Evolutionary conservation across 108 stramenopile species (phyloP), one percentile per base, ranked within the genome.

Genomic region (Aurantiochytrium sp.): DNA sequence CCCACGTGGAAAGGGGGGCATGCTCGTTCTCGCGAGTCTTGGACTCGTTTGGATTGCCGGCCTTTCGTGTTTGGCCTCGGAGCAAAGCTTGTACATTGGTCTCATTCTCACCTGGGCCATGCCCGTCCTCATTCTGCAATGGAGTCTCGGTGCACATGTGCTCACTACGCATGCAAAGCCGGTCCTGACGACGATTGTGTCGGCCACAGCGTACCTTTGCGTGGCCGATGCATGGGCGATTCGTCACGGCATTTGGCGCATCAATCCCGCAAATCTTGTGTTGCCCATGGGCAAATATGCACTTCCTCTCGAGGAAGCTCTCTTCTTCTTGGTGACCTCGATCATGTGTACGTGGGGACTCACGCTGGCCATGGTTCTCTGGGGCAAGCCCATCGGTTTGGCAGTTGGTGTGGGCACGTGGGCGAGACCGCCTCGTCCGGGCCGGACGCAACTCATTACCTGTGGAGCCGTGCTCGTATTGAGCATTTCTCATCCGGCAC

Each of bases 311-410:
- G 76, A 83, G 51, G 76, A 83, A 45, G 76, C 76, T 1, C 45
- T 53, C 23, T 83, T 83, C 4, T 83, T 83, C 51, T 12, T 83
- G 51, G 12, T 83, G 18, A 83, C 76, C 6, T 83, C 76, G 51
- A 83, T 45, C 76, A 83, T 83, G 76, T 83, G 76, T 1, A 83
- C 76, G 51, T 83, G 45, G 45, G 76, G 76, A 18, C 76, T 83
- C 76, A 83, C 76, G 6, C 76, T 83, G 45, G 76, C 76, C 19
- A 83, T 83, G 45, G 76, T 23, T 53, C 49, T 83, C 64, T 69
- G 64, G 64, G 64, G 64, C 25, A 28, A 42, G 64, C 64, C 25
- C 14, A 8, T 69, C 8, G 64, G 64, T 0, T 10, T 69, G 21
- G 64, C 64, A 8, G 25, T 69, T 69, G 12, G 21, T 8, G 1